Conservation (phyloP, 1,139 yeast species). For the Magnusiomyces fungicola region DNA sequence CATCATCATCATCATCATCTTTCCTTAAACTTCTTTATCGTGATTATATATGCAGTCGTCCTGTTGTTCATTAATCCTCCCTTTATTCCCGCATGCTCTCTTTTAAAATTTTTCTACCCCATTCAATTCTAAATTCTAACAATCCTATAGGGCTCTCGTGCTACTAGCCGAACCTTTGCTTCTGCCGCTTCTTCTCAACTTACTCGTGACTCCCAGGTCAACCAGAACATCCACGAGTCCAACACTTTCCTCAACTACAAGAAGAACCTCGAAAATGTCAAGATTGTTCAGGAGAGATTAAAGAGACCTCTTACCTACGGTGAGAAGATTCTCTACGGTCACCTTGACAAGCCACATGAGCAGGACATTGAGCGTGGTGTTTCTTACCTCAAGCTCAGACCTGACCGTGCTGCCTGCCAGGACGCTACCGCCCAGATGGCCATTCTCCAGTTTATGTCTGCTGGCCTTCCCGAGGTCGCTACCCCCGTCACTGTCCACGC, state of each 20-base stretch:
- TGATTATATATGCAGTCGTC: no score
- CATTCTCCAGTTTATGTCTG: slow-evolving; percentile 95
- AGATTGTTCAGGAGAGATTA: slow-evolving; percentile 79
- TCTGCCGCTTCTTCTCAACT: slow-evolving; percentile 53
- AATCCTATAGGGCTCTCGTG: slow-evolving; percentile 15
- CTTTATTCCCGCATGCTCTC: no score
- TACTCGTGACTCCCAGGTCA: slow-evolving; percentile 86
- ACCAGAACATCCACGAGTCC: slow-evolving; percentile 83
- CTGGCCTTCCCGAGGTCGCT: slow-evolving; percentile 89
- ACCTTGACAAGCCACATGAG: slow-evolving; percentile 89
- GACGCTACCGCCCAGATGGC: slow-evolving; percentile 99
- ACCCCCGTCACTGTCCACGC: slow-evolving; percentile 98
- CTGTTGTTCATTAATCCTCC: no score
- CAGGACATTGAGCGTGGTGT: slow-evolving; percentile 96
- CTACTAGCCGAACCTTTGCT: slow-evolving; percentile 56
- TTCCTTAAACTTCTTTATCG: no score
- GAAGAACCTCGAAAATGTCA: slow-evolving; percentile 59
- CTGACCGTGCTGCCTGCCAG: slow-evolving; percentile 99
- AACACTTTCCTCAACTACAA: slow-evolving; percentile 56
- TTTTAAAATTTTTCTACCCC: no score
- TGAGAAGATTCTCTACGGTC: slow-evolving; percentile 93
- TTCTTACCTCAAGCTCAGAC: slow-evolving; percentile 92
- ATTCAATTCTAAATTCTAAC: no score
- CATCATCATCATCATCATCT: no score
- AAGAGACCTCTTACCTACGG: slow-evolving; percentile 95